A percentile compares a stretch with the other conserved stretches of the same genome.
phyloP scores from a whole-genome alignment of 2,329 filamentous ascomycete species.

The Monilinia vaccinii-corymbosi region DNA sequence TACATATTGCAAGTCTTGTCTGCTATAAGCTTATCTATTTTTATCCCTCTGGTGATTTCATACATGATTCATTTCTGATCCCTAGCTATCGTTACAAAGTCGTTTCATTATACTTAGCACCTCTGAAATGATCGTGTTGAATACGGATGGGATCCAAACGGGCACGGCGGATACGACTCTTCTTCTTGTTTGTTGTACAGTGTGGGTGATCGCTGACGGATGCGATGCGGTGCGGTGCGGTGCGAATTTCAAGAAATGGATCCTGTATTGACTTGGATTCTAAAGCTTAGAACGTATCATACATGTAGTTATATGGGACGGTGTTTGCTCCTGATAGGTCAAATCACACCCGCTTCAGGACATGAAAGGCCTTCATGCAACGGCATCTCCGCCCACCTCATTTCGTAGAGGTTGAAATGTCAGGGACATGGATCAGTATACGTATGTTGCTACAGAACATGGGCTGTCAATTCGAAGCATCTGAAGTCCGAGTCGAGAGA shows the following conservation, averaged over 20 bases:
- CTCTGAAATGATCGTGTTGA: background rate
- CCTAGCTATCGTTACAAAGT: background rate
- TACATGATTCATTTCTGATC: background rate
- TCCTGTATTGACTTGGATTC: background rate
- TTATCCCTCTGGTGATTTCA: background rate
- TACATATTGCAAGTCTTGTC: no score
- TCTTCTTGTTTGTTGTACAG: background rate
- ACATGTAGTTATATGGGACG: background rate
- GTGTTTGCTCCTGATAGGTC: background rate
- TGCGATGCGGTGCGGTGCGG: background rate
- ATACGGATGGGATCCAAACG: background rate
- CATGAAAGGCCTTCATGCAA: background rate
- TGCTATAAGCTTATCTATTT: background rate
- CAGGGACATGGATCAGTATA: background rate
- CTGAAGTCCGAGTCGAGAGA: background rate
- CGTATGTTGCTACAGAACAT: background rate
- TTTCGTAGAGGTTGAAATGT: background rate
- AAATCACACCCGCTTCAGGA: background rate
- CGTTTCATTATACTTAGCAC: background rate
- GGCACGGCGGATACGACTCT: background rate
- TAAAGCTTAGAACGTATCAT: background rate
- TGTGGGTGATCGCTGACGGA: background rate
- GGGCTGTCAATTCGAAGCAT: background rate
- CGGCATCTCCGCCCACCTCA: background rate
- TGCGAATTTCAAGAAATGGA: background rate